These are phyloP conservation scores for Backusella tarrabulga DNA, from an alignment of 192 early-diverging fungal species.

Conservation along the genomic window DNA sequence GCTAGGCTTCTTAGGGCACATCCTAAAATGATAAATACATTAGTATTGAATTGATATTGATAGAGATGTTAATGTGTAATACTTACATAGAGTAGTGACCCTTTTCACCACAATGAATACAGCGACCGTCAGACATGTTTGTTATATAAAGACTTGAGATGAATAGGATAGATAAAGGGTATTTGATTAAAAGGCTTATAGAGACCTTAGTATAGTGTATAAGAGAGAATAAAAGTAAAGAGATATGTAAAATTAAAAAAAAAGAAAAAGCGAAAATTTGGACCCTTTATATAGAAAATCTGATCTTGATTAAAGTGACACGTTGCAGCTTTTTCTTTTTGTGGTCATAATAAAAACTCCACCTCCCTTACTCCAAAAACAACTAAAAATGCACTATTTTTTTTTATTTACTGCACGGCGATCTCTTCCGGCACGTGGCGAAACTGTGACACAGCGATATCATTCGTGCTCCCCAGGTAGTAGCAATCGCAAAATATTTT, in stretches of 20 bases:
- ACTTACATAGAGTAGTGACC: constrained; percentile 32
- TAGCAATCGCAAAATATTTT: not conserved
- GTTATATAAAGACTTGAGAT: not conserved
- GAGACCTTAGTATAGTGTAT: constrained; percentile 1
- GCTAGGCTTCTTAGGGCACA: constrained; percentile 31
- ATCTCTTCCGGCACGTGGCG: constrained; percentile 20
- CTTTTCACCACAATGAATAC: constrained; percentile 30
- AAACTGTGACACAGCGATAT: not conserved
- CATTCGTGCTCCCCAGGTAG: constrained; percentile 11
- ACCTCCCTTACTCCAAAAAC: not conserved
- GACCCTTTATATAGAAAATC: not conserved
- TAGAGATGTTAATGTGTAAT: not conserved
- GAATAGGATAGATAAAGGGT: constrained; percentile 1
- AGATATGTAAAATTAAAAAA: not conserved
- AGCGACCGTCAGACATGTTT: constrained; percentile 30
- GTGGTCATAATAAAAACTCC: not conserved
- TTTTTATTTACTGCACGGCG: constrained; percentile 2
- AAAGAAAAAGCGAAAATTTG: not conserved
- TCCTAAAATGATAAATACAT: constrained; percentile 17
- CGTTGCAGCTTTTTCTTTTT: not conserved
- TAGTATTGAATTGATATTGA: not conserved
- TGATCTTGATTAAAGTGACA: not conserved
- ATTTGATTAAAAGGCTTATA: not conserved
- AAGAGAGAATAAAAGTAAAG: constrained; percentile 2
- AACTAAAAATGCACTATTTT: not conserved